phyloP scores from a whole-genome alignment of 768 basidiomycete species.

The Kwoniella shandongensis region DNA sequence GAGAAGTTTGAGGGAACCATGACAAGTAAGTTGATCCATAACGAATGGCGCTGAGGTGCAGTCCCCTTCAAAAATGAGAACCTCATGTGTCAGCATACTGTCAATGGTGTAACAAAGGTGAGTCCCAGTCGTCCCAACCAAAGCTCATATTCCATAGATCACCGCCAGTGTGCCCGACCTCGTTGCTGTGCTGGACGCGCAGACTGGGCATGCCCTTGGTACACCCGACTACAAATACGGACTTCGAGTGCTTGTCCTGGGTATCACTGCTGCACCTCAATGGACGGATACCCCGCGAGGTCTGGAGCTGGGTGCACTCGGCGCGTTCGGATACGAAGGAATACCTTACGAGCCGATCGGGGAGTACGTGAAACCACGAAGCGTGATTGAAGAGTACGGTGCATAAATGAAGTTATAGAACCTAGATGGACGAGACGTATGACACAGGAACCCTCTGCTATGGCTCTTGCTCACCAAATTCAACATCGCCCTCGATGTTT shows the following conservation, averaged over 20 bases:
- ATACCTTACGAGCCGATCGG: slow-evolving; percentile 26
- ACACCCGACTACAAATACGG: slow-evolving; percentile 66
- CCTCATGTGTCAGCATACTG: slow-evolving; percentile 23
- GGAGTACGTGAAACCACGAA: slow-evolving; percentile 22
- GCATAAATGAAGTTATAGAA: too few species aligned
- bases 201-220: slow-evolving; percentile 64
- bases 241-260: slow-evolving; percentile 61
- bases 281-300: slow-evolving; percentile 61
- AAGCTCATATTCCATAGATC: slow-evolving; percentile 9
- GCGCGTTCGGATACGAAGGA: slow-evolving; percentile 60
- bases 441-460: too few species aligned
- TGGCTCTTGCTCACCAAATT: too few species aligned
- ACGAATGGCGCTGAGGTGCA: slow-evolving; percentile 3
- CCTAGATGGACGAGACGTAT: too few species aligned
- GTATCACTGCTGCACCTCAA: slow-evolving; percentile 60
- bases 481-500: too few species aligned
- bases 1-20: slow-evolving; percentile 27
- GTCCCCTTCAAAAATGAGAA: slow-evolving; percentile 48
- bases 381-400: slow-evolving; percentile 30
- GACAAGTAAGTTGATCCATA: slow-evolving; percentile 45
- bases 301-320: slow-evolving; percentile 60
- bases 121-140: neutral
- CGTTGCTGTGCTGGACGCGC: slow-evolving; percentile 65
- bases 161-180: slow-evolving; percentile 65
- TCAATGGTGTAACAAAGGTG: slow-evolving; percentile 24